Base-by-base conservation (phyloP, 1,139 yeast species). In the Geotrichum restrictum region DNA sequence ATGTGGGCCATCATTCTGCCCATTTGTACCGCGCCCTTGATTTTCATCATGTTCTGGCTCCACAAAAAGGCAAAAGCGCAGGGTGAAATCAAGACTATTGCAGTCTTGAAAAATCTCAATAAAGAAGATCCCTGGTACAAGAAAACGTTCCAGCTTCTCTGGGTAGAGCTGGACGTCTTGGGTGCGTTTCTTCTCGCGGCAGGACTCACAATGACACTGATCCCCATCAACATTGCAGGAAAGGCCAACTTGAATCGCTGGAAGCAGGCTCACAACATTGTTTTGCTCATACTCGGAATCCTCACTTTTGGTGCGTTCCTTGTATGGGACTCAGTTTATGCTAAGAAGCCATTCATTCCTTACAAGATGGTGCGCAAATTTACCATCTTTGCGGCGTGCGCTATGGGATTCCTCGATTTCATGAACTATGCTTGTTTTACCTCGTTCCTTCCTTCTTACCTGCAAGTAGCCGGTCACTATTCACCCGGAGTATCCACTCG, bases 1-100 rank as follows among this genome's bases (percentile, higher is more conserved):
- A 83, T 84, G 76, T 85, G 86, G 85, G 88, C 88, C 0, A 79
- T 82, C 61, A 81, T 84, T 57, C 76, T 81, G 70, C 89, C 89
- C 19, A 70, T 82, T 38, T 64, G 79, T 11, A 74, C 83, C 59
- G 52, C 84, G 16, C 91, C 91, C 27, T 68, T 84, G 14, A 49
- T 60, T 24, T 16, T 31, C 22, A 46, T 58, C 10, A 49, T 59
- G 47, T 48, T 58, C 29, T 44, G 49, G 36, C 51, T 52, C 18
- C 51, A 57, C 31, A 32, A 37, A 13, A 55, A 57, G 53, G 58
- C 59, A 37, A 52, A 43, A 11, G 24, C n/a, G 7, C 38, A 48
- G 16, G 56, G 56, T 10, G 51, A 49, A n/a, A 33, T 46, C 31
- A 42, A 49, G 11, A 34, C 22, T 16, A 43, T 49, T 37, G 48